Base-by-base conservation (phyloP, 371 early-diverging fungal genomes). In the Mortierella sp. region DNA sequence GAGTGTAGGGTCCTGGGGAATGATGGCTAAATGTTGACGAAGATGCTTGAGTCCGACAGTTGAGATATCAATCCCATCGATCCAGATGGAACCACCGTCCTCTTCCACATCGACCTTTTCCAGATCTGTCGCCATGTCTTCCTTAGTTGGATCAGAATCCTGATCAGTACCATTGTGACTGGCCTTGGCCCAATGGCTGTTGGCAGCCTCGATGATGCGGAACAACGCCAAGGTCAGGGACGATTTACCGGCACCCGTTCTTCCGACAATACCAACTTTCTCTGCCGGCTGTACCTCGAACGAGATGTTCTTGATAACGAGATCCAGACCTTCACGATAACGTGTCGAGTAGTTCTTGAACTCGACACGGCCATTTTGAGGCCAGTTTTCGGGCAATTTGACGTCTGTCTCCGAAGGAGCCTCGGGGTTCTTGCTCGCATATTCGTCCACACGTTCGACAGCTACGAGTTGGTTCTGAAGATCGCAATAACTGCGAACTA, bases 1-100 rank as follows among this genome's bases (percentile, higher is more conserved):
- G 21, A 89, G 72, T 0, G 88, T 82, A 0, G 91, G 90, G 37
- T 91, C 90, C 64, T 92, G 92, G 6, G 92, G 92, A 56, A 92
- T 89, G 49, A 92, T 89, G 31, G 90, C 85, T 28, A 94, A 42
- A 21, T 78, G 73, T 42, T 80, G 80, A 23, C 94, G 83, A 54
- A 93, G 81, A 56, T 87, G 85, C 24, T 71, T 63, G 23, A 91
- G 66, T 6, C 87, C 87, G 32, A 93, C 72, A 6, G 81, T 80
- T 17, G 79, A 71, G 30, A 92, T 90, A 59, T 93, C 88, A 4
- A 92, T 64, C 0, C 85, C 89, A 58, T 93, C 93, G 32, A 93
- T 84, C 15, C 60, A 32, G 32, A 93, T 93, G 5, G 66, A 68
- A 7, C 94, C 94, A 23, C 79, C 70, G 0, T 81, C 79, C 23